Conservation (phyloP, 805 yeast species). For the Ogataea methanolica region DNA sequence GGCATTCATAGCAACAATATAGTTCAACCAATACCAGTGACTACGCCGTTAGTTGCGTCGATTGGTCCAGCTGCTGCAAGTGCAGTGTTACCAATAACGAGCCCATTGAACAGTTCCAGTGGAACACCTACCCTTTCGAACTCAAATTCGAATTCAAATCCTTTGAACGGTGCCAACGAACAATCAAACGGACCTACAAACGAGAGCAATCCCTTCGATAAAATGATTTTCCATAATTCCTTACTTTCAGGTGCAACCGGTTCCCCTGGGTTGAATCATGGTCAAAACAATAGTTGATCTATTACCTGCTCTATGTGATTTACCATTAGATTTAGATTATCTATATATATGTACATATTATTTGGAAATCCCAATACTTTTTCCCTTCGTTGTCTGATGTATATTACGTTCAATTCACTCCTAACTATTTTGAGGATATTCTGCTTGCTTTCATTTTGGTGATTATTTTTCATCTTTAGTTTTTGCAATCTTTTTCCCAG, state of each 20-base stretch:
- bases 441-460: no score
- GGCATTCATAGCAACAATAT: constrained; percentile 5
- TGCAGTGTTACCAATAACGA: constrained; percentile 28
- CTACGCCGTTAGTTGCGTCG: constrained; percentile 33
- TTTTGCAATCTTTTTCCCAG: no score
- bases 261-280: not conserved
- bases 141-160: not conserved
- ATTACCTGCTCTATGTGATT: no score
- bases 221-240: constrained; percentile 8
- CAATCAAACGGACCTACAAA: not conserved
- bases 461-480: no score
- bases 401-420: no score
- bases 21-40: constrained; percentile 20
- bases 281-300: no score
- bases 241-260: not conserved
- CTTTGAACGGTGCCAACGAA: not conserved
- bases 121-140: not conserved
- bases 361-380: no score
- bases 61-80: constrained; percentile 33
- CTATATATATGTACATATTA: no score
- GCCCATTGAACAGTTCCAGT: constrained; percentile 17
- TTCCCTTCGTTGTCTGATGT: no score
- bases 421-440: no score
- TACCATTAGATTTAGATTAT: no score
- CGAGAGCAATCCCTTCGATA: constrained; percentile 24